Base-by-base conservation (phyloP, 345 rosid species). In the Populus deltoides region DNA sequence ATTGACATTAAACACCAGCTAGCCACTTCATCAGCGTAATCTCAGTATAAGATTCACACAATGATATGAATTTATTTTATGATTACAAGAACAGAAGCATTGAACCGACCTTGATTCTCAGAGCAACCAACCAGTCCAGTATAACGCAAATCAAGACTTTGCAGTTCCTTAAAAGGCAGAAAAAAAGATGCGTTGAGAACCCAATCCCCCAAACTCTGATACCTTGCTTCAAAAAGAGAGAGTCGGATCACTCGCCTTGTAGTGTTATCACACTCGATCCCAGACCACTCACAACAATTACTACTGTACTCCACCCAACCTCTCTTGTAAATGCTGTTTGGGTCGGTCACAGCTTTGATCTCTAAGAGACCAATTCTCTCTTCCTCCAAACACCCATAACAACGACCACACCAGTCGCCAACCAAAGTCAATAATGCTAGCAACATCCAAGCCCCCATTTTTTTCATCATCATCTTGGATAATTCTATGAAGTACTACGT, bases 151-250 rank as follows among this genome's bases (percentile, higher is more conserved):
- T 22, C 2, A 10, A 75, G 78, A 65, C 0, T 0, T 1, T 15
- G 6, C 16, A 75, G 39, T 9, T 43, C 43, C 20, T 63, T 12
- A 45, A 75, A 75, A 22, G 71, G 71, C 29, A 75, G 63, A 66
- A 75, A 66, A 65, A 75, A 67, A 66, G 78, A 63, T 4, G 78
- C 27, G 22, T 75, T 75, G 9, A 75, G 62, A 16, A 43, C 20
- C 71, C 61, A 43, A 22, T 47, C 71, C 47, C 7, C 75, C 55
- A 3, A 5, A 3, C 5, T 33, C 8, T 1, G 1, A 51, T 29
- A 20, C 8, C 12, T 0, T 33, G 35, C 11, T 9, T 0, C 3
- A 2, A 0, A 2, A 49, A 75, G 78, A 24, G 22, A 25, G 22
- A 75, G 38, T n/a, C 2, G 5, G 27, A 18, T 33, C 15, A 75